Percentiles rank a stretch among this genome's conserved stretches.
phyloP scores from a whole-genome alignment of 805 yeast genomes.

The Candida sonorensis region DNA sequence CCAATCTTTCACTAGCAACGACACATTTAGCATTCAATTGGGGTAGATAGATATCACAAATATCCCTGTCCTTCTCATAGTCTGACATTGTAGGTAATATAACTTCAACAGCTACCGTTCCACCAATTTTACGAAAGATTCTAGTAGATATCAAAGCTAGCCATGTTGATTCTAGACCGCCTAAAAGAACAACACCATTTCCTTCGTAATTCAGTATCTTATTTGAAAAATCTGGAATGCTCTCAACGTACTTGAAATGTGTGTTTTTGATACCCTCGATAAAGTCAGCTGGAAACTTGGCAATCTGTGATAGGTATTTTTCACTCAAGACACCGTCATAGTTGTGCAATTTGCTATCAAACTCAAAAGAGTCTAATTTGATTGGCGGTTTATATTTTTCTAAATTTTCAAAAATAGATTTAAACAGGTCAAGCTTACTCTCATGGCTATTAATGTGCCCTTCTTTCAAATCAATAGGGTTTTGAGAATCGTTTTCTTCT shows the following conservation, averaged over 20 bases:
- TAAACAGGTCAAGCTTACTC: slow-evolving; percentile 15
- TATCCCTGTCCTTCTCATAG: slow-evolving; percentile 37
- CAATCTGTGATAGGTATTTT: slow-evolving; percentile 6
- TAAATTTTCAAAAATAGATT: slow-evolving; percentile 14
- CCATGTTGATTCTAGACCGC: slow-evolving; percentile 61
- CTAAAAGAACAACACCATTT: slow-evolving; percentile 61
- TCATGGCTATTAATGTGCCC: slow-evolving; percentile 6
- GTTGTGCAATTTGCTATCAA: slow-evolving; percentile 5
- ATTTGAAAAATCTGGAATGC: slow-evolving; percentile 36
- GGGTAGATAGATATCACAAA: slow-evolving; percentile 38
- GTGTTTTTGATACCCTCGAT: slow-evolving; percentile 30
- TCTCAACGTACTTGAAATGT: slow-evolving; percentile 20
- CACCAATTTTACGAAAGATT: slow-evolving; percentile 40
- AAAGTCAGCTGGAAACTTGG: slow-evolving; percentile 14
- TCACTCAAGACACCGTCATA: slow-evolving; percentile 5
- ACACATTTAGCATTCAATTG: slow-evolving; percentile 54
- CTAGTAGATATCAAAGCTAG: slow-evolving; percentile 49
- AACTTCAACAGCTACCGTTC: slow-evolving; percentile 39
- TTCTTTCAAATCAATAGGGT: slow-evolving; percentile 5
- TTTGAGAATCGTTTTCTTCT: no score
- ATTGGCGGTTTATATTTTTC: slow-evolving; percentile 15
- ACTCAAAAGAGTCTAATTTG: slow-evolving; percentile 13
- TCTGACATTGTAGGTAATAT: slow-evolving; percentile 35
- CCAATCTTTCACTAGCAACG: slow-evolving; percentile 43
- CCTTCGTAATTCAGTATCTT: slow-evolving; percentile 28